Evolutionary conservation across 2,329 filamentous ascomycete genomes (phyloP).

Genomic region (Orbilia oligospora): DNA sequence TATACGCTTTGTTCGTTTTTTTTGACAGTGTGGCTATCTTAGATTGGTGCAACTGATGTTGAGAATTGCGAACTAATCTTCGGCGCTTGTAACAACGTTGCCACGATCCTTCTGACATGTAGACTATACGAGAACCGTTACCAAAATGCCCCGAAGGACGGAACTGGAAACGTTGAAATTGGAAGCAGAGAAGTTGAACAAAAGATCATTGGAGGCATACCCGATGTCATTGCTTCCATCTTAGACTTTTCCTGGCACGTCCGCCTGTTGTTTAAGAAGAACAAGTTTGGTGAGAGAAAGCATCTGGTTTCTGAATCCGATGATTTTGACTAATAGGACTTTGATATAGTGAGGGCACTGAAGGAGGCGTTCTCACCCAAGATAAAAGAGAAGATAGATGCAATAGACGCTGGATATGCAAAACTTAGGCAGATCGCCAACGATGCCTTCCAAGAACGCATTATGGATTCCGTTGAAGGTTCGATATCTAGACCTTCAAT

Average conservation of each 20-base stretch:
- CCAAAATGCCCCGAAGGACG: conserved; percentile 30
- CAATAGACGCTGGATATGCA: conserved; percentile 34
- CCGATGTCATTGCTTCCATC: conserved; percentile 46
- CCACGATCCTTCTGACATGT: conserved; percentile 46
- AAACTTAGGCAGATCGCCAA: conserved; percentile 42
- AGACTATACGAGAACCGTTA: conserved; percentile 54
- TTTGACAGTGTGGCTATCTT: neutral
- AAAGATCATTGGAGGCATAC: conserved; percentile 53
- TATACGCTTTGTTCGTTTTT: neutral
- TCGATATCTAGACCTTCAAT: neutral
- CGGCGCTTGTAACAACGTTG: conserved; percentile 51
- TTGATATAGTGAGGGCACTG: conserved; percentile 35
- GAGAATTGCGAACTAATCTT: conserved; percentile 58
- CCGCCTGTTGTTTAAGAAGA: conserved; percentile 45
- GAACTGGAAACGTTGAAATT: conserved; percentile 4
- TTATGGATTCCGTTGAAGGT: conserved; percentile 60
- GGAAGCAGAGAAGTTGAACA: conserved; percentile 47
- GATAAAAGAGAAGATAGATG: conserved; percentile 47
- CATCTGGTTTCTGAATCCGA: neutral
- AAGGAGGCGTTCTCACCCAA: conserved; percentile 48
- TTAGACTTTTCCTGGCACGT: conserved; percentile 59
- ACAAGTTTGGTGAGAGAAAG: conserved; percentile 44
- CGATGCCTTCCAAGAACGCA: conserved; percentile 55
- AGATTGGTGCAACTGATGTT: conserved; percentile 49
- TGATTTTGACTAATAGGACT: neutral